Conservation (phyloP, 2,329 filamentous ascomycete genomes). For the Graphilbum fragrans region DNA sequence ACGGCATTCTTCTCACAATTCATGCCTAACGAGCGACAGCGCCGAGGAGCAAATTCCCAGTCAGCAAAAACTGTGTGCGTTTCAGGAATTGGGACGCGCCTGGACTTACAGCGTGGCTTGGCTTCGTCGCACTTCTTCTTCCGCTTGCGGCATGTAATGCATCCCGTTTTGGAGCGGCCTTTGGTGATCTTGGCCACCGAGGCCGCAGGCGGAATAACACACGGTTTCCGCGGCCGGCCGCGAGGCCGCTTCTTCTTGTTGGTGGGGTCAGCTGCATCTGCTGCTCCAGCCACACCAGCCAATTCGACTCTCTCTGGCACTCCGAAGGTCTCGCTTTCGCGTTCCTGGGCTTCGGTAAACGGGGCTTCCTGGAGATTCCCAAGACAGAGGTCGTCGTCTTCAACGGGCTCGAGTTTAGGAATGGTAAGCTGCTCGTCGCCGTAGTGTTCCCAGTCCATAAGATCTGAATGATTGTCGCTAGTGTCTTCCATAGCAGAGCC, state of each 20-base stretch:
- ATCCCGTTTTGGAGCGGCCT: constrained; percentile 59
- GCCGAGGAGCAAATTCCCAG: not conserved
- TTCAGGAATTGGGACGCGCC: not conserved
- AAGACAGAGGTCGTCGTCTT: constrained; percentile 41
- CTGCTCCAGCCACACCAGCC: not conserved
- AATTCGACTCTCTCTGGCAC: no score
- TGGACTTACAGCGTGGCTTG: constrained; percentile 48
- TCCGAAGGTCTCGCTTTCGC: no score
- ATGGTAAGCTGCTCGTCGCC: constrained; percentile 32
- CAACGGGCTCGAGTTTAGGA: constrained; percentile 44
- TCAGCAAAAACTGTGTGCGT: not conserved
- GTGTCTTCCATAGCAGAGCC: not conserved
- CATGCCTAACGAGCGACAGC: constrained; percentile 39
- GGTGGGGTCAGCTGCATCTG: constrained; percentile 11
- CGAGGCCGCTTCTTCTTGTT: constrained; percentile 52
- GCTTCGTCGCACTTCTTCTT: constrained; percentile 66
- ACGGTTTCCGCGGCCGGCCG: constrained; percentile 74
- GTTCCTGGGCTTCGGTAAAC: no score
- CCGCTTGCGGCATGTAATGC: constrained; percentile 53
- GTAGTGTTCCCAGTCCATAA: constrained; percentile 33
- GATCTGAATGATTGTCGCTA: constrained; percentile 24
- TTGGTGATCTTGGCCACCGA: constrained; percentile 62
- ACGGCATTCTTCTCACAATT: constrained; percentile 93
- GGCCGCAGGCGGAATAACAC: constrained; percentile 41
- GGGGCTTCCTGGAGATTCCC: constrained; percentile 37